A percentile compares a stretch with the other conserved stretches of the same genome.
Conservation (phyloP, 2,329 filamentous ascomycete species). For the Hypoxylon sp. region DNA sequence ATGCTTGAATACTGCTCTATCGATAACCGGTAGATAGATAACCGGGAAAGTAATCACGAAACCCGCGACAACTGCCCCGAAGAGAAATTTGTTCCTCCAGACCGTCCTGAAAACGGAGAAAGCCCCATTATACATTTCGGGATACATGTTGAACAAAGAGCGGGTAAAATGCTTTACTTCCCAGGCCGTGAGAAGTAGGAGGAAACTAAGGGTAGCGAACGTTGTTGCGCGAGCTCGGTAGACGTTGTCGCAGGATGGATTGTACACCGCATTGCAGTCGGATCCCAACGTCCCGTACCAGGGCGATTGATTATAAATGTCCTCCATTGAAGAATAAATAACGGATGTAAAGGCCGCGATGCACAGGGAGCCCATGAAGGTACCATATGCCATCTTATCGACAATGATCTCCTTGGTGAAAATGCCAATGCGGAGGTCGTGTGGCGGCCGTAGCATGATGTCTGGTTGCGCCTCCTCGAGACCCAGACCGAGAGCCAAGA, state of each 20-base stretch:
- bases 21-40: constrained; percentile 78
- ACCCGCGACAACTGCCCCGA: constrained; percentile 73
- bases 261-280: constrained; percentile 71
- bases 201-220: constrained; percentile 78
- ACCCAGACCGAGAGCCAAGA: constrained; percentile 79
- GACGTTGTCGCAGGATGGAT: constrained; percentile 67
- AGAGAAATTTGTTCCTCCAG: constrained; percentile 77
- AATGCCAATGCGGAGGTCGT: constrained; percentile 71
- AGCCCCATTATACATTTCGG: constrained; percentile 64
- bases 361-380: constrained; percentile 74
- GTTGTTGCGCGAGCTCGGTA: constrained; percentile 78
- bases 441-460: constrained; percentile 76
- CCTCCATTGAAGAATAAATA: constrained; percentile 60
- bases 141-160: constrained; percentile 78
- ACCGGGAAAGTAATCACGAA: constrained; percentile 73
- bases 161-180: constrained; percentile 80
- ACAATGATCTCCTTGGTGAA: constrained; percentile 76
- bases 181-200: constrained; percentile 78
- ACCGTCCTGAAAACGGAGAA: constrained; percentile 72
- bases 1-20: constrained; percentile 78
- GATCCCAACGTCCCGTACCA: constrained; percentile 63
- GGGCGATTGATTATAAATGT: constrained; percentile 59
- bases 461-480: constrained; percentile 79
- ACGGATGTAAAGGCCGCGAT: constrained; percentile 73
- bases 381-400: constrained; percentile 77